Evolutionary conservation across 2,329 filamentous ascomycete genomes (phyloP).

Genomic region (Monosporascus sp.): DNA sequence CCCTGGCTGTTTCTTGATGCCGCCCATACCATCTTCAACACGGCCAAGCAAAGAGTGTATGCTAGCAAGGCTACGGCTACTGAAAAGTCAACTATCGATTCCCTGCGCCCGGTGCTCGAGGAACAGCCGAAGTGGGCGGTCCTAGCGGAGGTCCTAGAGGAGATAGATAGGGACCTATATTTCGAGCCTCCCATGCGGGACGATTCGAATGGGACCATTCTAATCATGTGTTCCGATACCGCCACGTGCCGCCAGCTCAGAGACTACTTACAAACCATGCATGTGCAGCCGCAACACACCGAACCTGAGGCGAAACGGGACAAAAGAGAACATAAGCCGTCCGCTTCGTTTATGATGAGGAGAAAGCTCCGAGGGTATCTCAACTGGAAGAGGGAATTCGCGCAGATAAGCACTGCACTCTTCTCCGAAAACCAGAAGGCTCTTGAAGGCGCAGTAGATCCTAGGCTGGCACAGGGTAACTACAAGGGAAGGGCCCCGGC

Average conservation of each 20-base stretch:
- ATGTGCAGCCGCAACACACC: conserved; percentile 53
- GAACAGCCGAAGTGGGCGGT: conserved; percentile 92
- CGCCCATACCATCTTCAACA: conserved; percentile 89
- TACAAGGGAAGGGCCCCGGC: conserved; percentile 62
- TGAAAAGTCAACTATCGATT: conserved; percentile 46
- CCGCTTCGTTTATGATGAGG: conserved; percentile 84
- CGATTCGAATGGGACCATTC: conserved; percentile 83
- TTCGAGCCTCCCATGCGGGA: conserved; percentile 72
- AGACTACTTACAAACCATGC: conserved; percentile 89
- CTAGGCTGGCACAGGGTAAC: conserved; percentile 40
- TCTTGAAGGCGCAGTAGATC: conserved; percentile 61
- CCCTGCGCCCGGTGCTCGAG: conserved; percentile 76
- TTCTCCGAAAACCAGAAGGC: conserved; percentile 77
- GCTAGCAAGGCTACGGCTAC: conserved; percentile 57
- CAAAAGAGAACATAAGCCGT: conserved; percentile 55
- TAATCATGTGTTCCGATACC: conserved; percentile 93
- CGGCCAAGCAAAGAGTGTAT: conserved; percentile 83
- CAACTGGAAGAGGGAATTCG: conserved; percentile 84
- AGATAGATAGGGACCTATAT: conserved; percentile 88
- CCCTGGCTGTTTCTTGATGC: conserved; percentile 96
- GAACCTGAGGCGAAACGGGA: conserved; percentile 35
- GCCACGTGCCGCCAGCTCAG: conserved; percentile 81
- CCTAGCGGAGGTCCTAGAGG: conserved; percentile 82
- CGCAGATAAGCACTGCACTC: conserved; percentile 72
- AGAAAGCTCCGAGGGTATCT: conserved; percentile 82